Base-by-base conservation (phyloP, 2,329 filamentous ascomycete species). In the Cryphonectria radicalis region DNA sequence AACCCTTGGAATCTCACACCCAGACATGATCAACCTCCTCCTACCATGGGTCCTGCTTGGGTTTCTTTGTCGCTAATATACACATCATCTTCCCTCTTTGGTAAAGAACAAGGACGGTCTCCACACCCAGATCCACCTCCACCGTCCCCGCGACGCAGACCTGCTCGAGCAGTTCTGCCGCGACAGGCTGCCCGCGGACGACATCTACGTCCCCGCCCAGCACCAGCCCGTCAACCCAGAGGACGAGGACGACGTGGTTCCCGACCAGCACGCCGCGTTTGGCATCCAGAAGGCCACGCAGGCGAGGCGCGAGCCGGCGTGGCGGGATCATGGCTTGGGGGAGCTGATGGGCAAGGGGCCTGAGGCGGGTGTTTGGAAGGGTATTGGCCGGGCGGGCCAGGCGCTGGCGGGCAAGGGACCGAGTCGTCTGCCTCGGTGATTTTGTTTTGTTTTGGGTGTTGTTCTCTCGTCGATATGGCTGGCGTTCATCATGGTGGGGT, bases 191-290 rank as follows among this genome's bases (percentile, higher is more conserved):
- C 90, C 90, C n/a, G 84, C 87, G 73, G 93, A 96, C 82, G 92
- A 95, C 70, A 93, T 96, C 78, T 92, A 93, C 80, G 92, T 97
- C n/a, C 89, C 92, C 46, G 89, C 90, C 10, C 89, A 93, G 73
- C 89, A 94, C 78, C 92, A 94, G 79, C 93, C 93, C 57, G 86
- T 94, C 78, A 95, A 96, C 79, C 93, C 93, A 0, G 93, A 96
- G 80, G 93, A 96, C 79, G 93, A 96, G 81, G 93, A 96, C 78
- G 93, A 96, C 77, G 92, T 96, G 4, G 93, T 96, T 5, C 93
- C 93, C 0, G 93, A 96, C 80, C 93, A 96, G 82, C 93, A 96
- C 78, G 93, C 93, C 17, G 93, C 93, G 0, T 96, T 96, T 79
- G 93, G 93, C 55, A 96, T 97, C 76, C 90, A 93, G 80, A 88